Percentiles rank a stretch among this genome's conserved stretches.
These are phyloP conservation scores for Fraxinus nigra DNA, from an alignment of 305 asterid species.

Conservation along the genomic window DNA sequence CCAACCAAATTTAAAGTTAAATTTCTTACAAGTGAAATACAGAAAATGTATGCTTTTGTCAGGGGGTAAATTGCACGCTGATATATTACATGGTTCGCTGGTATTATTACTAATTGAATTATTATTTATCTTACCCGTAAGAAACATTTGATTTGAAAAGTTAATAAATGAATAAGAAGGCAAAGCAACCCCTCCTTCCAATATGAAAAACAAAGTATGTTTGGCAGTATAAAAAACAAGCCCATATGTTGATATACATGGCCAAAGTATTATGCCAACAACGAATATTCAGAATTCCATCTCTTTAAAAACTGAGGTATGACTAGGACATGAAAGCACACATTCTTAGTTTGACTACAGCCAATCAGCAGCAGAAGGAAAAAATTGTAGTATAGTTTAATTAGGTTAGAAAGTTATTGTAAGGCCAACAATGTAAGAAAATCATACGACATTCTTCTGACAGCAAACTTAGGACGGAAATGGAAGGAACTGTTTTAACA, in stretches of 20 bases:
- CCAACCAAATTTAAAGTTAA: background rate
- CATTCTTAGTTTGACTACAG: background rate
- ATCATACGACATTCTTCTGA: background rate
- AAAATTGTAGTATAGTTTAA: background rate
- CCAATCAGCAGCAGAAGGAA: background rate
- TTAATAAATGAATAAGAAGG: background rate
- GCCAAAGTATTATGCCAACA: background rate
- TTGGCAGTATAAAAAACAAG: background rate
- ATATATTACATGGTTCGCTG: background rate
- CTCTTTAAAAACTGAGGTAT: background rate
- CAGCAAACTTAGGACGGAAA: background rate
- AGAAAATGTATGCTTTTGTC: background rate
- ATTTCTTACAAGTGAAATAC: background rate
- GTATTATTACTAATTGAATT: background rate
- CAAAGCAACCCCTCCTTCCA: background rate
- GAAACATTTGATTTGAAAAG: background rate
- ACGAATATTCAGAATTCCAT: background rate
- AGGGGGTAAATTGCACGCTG: background rate
- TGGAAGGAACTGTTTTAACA: background rate
- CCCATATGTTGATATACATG: background rate
- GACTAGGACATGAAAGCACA: constrained; percentile 10
- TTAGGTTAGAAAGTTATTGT: background rate
- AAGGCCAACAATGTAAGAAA: background rate
- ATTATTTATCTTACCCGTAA: background rate
- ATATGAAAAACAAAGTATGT: background rate